These are phyloP conservation scores for Pythium pyrilobum DNA, from an alignment of 352 stramenopile genomes.

Conservation along the genomic window DNA sequence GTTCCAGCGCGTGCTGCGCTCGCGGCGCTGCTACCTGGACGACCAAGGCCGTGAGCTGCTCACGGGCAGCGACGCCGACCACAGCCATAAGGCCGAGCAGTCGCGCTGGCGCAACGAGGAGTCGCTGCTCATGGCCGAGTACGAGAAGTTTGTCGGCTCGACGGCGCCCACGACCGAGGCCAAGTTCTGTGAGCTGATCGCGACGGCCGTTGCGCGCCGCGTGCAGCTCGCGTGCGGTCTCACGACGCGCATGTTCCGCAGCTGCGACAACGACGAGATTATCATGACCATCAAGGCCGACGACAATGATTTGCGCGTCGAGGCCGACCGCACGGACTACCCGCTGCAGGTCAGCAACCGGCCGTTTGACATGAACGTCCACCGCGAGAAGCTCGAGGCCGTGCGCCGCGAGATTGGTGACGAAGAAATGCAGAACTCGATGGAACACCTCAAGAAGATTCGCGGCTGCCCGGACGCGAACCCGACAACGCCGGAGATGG, in stretches of 20 bases:
- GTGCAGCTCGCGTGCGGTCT: constrained; percentile 74
- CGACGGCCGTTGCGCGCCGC: constrained; percentile 49
- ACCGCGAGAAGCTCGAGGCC: constrained; percentile 44
- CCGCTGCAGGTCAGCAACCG: constrained; percentile 69
- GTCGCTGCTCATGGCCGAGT: constrained; percentile 49
- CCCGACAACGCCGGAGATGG: constrained; percentile 56
- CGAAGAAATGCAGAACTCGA: constrained; percentile 36
- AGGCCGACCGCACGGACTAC: constrained; percentile 71
- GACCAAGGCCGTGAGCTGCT: constrained; percentile 46
- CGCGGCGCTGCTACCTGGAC: constrained; percentile 64
- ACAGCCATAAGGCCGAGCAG: constrained; percentile 49
- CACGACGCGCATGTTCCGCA: constrained; percentile 79
- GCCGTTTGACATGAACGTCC: constrained; percentile 50
- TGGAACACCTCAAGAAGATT: constrained; percentile 51
- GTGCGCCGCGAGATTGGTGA: constrained; percentile 52
- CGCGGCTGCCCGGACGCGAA: constrained; percentile 31
- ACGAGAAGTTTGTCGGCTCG: constrained; percentile 44
- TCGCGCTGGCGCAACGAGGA: constrained; percentile 31
- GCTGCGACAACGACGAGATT: constrained; percentile 66
- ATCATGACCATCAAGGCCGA: constrained; percentile 81
- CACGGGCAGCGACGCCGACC: constrained; percentile 34
- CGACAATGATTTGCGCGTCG: constrained; percentile 63
- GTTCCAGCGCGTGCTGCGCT: constrained; percentile 67
- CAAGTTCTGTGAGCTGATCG: constrained; percentile 67
- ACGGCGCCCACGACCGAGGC: constrained; percentile 39